Conservation (phyloP, 208 protist genomes). For the Leishmania martiniquensis region DNA sequence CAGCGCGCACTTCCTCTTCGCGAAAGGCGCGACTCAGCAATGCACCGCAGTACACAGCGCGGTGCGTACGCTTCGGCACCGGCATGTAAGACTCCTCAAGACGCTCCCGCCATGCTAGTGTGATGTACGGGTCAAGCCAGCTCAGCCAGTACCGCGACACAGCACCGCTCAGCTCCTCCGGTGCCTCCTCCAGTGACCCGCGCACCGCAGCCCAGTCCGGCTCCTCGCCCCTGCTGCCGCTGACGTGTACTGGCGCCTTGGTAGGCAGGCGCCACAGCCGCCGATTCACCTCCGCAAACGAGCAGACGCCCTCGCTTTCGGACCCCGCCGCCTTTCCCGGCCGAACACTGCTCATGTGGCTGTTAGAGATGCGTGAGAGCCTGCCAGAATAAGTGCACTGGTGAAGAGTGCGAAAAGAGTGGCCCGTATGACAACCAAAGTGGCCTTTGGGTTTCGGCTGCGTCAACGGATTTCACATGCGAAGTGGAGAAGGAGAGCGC, state of each 20-base stretch:
- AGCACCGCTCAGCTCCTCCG: slow-evolving; percentile 27
- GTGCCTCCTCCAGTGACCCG: slow-evolving; percentile 11
- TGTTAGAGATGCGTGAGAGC: neutral
- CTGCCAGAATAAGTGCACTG: neutral
- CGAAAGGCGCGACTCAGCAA: slow-evolving; percentile 36
- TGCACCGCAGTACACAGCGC: slow-evolving; percentile 38
- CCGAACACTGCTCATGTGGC: neutral
- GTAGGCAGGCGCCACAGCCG: slow-evolving; percentile 17
- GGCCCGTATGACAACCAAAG: no score
- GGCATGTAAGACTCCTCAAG: slow-evolving; percentile 34
- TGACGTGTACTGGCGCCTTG: neutral
- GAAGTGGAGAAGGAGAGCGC: neutral
- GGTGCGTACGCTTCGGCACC: slow-evolving; percentile 21
- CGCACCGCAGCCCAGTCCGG: slow-evolving; percentile 4
- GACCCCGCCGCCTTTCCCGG: neutral
- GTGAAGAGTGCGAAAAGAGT: neutral
- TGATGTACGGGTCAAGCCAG: slow-evolving; percentile 43
- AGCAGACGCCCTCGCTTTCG: slow-evolving; percentile 10
- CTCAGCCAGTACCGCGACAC: slow-evolving; percentile 34
- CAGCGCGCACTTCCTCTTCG: slow-evolving; percentile 25
- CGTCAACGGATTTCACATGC: no score
- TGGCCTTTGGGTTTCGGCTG: no score
- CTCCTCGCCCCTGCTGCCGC: neutral
- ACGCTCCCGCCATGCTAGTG: slow-evolving; percentile 33
- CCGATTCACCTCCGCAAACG: slow-evolving; percentile 23